phyloP scores from a whole-genome alignment of 768 basidiomycete genomes.

The Coprinopsis sp. region DNA sequence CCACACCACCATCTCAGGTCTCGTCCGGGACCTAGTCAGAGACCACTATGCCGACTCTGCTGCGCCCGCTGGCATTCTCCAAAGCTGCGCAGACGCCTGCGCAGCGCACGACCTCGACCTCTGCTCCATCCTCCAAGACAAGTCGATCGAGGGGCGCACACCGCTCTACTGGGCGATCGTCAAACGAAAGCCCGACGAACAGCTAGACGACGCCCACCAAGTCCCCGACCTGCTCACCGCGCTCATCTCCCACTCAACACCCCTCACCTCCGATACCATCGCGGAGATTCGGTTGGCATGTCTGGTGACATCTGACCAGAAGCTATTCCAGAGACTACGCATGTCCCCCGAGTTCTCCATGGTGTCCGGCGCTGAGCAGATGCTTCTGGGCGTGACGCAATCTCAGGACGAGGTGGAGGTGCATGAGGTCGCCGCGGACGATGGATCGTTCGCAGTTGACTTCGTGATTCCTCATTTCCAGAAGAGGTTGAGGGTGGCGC shows the following conservation, averaged over 20 bases:
- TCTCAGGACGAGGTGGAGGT: conserved; percentile 53
- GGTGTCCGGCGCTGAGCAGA: conserved; percentile 50
- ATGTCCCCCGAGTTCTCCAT: conserved; percentile 48
- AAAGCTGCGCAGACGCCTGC: conserved; percentile 63
- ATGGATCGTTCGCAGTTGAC: conserved; percentile 49
- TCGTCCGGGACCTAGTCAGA: conserved; percentile 54
- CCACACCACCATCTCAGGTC: conserved; percentile 44
- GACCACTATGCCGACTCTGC: conserved; percentile 27
- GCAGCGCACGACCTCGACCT: conserved; percentile 43
- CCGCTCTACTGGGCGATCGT: conserved; percentile 74
- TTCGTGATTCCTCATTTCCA: conserved; percentile 58
- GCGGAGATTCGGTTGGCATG: conserved; percentile 67
- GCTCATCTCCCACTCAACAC: conserved; percentile 49
- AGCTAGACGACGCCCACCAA: conserved; percentile 22
- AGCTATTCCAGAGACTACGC: conserved; percentile 54
- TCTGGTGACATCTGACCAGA: conserved; percentile 55
- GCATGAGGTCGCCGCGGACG: conserved; percentile 44
- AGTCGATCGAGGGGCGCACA: conserved; percentile 57
- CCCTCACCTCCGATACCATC: conserved; percentile 37
- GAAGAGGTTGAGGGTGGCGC: conserved; percentile 64
- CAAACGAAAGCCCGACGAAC: conserved; percentile 42
- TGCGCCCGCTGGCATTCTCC: conserved; percentile 42
- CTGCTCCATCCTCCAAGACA: conserved; percentile 55
- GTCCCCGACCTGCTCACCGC: conserved; percentile 42
- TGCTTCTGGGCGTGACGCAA: conserved; percentile 39